Conservation (phyloP, 805 yeast genomes). For the Blastobotrys peoriensis region DNA sequence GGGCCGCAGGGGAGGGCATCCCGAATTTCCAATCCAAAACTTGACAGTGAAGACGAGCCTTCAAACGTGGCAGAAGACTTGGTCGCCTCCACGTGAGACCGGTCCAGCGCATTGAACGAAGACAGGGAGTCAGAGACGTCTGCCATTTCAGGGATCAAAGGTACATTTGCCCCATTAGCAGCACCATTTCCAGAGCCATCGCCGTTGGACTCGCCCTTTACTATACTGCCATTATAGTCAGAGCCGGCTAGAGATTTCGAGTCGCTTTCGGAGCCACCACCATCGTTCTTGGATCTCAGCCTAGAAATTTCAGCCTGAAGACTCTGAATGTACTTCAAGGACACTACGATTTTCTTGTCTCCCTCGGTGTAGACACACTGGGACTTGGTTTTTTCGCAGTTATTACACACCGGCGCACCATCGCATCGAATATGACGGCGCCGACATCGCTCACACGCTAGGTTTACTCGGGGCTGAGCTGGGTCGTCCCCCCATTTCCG, state of each 20-base stretch:
- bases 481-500: neutral
- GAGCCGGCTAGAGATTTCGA: neutral
- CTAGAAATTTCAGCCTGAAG: constrained; percentile 17
- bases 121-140: neutral
- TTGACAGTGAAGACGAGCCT: constrained; percentile 11
- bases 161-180: neutral
- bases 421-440: constrained; percentile 22
- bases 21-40: constrained; percentile 15
- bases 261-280: neutral
- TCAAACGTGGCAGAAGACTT: constrained; percentile 1
- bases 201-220: neutral
- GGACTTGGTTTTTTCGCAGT: constrained; percentile 15
- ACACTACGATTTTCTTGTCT: constrained; percentile 22
- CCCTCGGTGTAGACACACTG: constrained; percentile 22
- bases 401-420: constrained; percentile 18
- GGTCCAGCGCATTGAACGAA: neutral
- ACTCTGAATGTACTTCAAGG: constrained; percentile 17
- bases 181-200: neutral
- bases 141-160: neutral
- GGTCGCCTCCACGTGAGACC: neutral
- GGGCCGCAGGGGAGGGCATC: constrained; percentile 8
- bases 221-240: neutral
- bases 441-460: constrained; percentile 24
- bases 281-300: constrained; percentile 6
- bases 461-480: constrained; percentile 3